Base-by-base conservation (phyloP, 2,329 filamentous ascomycete genomes). In the Polytolypa hystricis region DNA sequence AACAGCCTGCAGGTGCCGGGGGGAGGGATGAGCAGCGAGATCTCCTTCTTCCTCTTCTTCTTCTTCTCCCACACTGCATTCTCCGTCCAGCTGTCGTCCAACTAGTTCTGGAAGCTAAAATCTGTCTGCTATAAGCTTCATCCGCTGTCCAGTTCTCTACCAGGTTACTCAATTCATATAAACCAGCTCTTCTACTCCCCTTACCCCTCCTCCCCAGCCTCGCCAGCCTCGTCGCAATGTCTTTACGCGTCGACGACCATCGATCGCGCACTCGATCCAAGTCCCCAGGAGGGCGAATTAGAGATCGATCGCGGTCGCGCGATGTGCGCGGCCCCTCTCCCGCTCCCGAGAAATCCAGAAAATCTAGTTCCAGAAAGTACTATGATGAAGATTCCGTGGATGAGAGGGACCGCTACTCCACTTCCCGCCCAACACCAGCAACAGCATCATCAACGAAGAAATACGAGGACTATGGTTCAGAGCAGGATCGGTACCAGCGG, bases 231-330 rank as follows among this genome's bases (percentile, higher is more conserved):
- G 18, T 12, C 19, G 28, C 28, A 27, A 33, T 33, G 53, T 57
- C 58, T 20, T 57, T 65, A 26, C 55, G 58, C 38, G 58, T 61
- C 35, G 46, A 55, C 39, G 58, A 61, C 46, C 52, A 59, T 49
- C 58, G 59, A 49, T 59, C 58, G 44, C 61, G 64, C 38, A 58
- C 56, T 42, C 57, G 64, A 37, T 66, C 63, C 42, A 65, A 60
- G 43, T 66, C 64, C 21, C 64, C 62, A 21, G 49, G 56, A 38
- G 59, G 61, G 18, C 54, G 56, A 20, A 54, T 46, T 42, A 52
- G 58, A 30, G 62, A 64, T 29, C 60, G 60, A 40, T 65, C 62
- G 30, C 55, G 55, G 36, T 64, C 62, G 47, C 62, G 62, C 52
- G 60, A 64, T 42, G 50, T 41, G 35, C 56, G 61, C 30, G 48